Evolutionary conservation across 176 grass and related monocot genomes (phyloP), one percentile per base, ranked within the genome.

Genomic region (Themeda triandra): DNA sequence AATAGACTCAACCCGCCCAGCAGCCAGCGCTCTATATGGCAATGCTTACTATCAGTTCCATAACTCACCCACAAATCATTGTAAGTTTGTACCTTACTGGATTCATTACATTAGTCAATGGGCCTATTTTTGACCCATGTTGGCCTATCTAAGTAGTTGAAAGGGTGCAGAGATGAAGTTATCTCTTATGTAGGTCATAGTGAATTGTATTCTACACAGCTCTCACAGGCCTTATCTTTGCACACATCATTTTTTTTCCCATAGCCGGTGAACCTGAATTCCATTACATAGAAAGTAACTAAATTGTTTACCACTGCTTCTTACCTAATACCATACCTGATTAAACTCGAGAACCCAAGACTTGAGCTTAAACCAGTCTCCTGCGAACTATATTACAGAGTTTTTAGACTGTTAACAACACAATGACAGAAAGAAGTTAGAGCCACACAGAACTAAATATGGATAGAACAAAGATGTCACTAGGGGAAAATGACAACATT

Each of bases 1-100:
- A 68, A 77, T 78, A 75, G 53, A 70, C 32, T 78, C 66, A 48
- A 83, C 54, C 54, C n/a, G 54, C 21, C 53, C 21, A 58, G 8
- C 3, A 1, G 53, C 8, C 53, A 58, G 54, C 9, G 8, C n/a
- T 35, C 6, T 82, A 69, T 11, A 76, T 1, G 54, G 21, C 54
- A 58, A 58, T 58, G 59, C 36, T 6, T 87, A 82, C 59, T 59
- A 54, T 27, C 13, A 58, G 53, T 77, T 76, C 32, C 33, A 77
- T 63, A 82, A 46, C 49, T 14, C 23, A 71, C 28, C 46, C 6
- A 60, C 30, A 71, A 39, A 33, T 46, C 13, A 73, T 30, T 48
- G 12, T 81, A 53, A n/a, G 25, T 67, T 40, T 49, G 49, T 69
- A 51, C 36, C 23, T n/a, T n/a, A n/a, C n/a, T n/a, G n/a, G n/a